phyloP scores from a whole-genome alignment of 2,329 filamentous ascomycete species.

The Penicillium hordei region DNA sequence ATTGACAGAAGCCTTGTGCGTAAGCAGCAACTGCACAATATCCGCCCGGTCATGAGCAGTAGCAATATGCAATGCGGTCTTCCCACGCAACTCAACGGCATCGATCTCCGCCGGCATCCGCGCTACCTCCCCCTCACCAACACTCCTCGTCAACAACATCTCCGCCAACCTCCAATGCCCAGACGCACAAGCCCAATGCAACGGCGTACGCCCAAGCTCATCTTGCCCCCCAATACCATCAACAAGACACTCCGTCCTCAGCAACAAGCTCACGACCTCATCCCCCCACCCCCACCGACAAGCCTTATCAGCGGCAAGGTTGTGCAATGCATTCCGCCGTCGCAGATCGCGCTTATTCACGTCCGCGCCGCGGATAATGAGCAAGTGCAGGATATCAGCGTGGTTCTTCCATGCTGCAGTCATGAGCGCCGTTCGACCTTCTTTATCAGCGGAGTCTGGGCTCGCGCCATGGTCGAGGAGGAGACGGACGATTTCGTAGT shows the following conservation, averaged over 20 bases:
- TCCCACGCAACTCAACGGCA: conserved; percentile 43
- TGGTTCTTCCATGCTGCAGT: conserved; percentile 47
- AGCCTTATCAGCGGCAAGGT: conserved; percentile 47
- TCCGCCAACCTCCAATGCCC: conserved; percentile 54
- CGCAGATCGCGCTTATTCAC: conserved; percentile 36
- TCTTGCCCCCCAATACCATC: conserved; percentile 45
- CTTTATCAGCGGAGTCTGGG: conserved; percentile 44
- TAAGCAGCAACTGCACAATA: conserved; percentile 44
- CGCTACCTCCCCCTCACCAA: conserved; percentile 4
- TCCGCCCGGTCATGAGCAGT: conserved; percentile 45
- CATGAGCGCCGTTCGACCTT: conserved; percentile 46
- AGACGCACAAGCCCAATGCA: conserved; percentile 61
- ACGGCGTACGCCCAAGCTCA: conserved; percentile 52
- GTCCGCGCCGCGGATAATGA: conserved; percentile 39
- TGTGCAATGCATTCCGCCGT: conserved; percentile 41
- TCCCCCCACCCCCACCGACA: conserved; percentile 47
- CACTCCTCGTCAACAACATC: conserved; percentile 44
- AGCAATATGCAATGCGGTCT: conserved; percentile 53
- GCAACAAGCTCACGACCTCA: conserved; percentile 44
- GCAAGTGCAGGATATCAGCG: conserved; percentile 38
- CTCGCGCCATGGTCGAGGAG: conserved; percentile 40
- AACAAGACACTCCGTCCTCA: conserved; percentile 42
- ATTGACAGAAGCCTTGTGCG: conserved; percentile 49
- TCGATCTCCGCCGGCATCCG: conserved; percentile 38
- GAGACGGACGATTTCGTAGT: conserved; percentile 47